A percentile compares a stretch with the other conserved stretches of the same genome.
phyloP scores from a whole-genome alignment of 495 filamentous ascomycete genomes.

The Talaromyces stipitatus region DNA sequence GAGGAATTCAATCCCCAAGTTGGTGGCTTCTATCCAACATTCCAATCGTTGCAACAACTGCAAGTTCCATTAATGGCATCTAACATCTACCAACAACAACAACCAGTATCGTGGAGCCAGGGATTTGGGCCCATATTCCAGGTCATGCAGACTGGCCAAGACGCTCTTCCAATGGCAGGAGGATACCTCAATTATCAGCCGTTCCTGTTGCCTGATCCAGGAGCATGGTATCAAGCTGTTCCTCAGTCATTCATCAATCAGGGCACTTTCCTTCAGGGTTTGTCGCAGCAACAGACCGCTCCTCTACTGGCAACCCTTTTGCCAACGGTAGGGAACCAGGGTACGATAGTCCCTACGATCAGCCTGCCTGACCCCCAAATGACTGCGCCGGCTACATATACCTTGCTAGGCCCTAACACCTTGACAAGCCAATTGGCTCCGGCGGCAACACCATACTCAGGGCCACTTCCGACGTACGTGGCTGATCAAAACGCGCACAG shows the following conservation, averaged over 20 bases:
- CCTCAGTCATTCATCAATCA: not conserved
- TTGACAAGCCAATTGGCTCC: not conserved
- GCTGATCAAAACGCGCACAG: conserved; percentile 1
- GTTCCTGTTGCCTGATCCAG: not conserved
- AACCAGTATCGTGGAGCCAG: not conserved
- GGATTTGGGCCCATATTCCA: not conserved
- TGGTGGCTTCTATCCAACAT: not conserved
- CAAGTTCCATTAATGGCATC: conserved; percentile 3
- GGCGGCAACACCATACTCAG: not conserved
- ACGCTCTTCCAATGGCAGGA: not conserved
- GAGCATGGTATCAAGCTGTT: not conserved
- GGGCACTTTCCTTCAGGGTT: not conserved
- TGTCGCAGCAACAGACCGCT: not conserved
- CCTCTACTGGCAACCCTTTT: not conserved
- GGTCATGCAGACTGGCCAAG: not conserved
- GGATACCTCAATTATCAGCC: not conserved
- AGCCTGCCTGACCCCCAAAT: not conserved
- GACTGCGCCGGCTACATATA: not conserved
- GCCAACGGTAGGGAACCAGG: not conserved
- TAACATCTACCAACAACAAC: not conserved
- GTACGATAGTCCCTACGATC: not conserved
- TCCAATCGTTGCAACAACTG: not conserved
- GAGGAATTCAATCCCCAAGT: not conserved
- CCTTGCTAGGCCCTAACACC: not conserved
- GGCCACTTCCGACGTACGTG: not conserved